A percentile compares a stretch with the other conserved stretches of the same genome.
These are phyloP conservation scores for Posidonia australis DNA, from an alignment of 106 monocot species.

Conservation along the genomic window DNA sequence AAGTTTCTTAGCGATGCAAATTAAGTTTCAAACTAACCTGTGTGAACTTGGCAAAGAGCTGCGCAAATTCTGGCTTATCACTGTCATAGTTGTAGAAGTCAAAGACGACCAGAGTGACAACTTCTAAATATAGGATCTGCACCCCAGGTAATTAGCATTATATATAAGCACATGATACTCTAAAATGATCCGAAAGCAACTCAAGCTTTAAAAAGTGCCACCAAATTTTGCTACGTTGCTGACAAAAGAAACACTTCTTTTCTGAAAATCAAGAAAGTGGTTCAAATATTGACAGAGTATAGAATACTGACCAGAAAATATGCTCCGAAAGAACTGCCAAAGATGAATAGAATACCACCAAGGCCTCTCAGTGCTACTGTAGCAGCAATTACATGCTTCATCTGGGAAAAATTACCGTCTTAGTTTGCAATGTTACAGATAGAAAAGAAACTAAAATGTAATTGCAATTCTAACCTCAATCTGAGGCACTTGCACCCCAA, in stretches of 20 bases:
- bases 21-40: slow-evolving; percentile 1
- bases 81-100: slow-evolving; percentile 86
- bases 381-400: slow-evolving; percentile 51
- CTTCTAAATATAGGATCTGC: slow-evolving; percentile 47
- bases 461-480: slow-evolving; percentile 8
- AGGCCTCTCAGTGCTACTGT: slow-evolving; percentile 60
- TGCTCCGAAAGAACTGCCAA: slow-evolving; percentile 70
- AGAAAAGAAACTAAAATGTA: background rate
- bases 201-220: too few relatives aligned
- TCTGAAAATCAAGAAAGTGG: background rate
- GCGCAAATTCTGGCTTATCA: slow-evolving; percentile 50
- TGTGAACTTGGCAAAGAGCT: slow-evolving; percentile 61
- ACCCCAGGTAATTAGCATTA: background rate
- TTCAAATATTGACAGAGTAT: background rate
- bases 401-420: slow-evolving; percentile 23
- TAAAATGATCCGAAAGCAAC: too few relatives aligned
- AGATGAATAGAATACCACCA: slow-evolving; percentile 68
- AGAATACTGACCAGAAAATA: slow-evolving; percentile 42
- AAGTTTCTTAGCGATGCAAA: background rate
- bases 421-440: background rate
- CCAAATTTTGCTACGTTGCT: background rate
- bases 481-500: slow-evolving; percentile 13
- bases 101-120: slow-evolving; percentile 51
- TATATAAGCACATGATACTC: too few relatives aligned
- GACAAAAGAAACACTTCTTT: background rate